These are phyloP conservation scores for Ceratocystis harringtonii DNA, from an alignment of 2,329 filamentous ascomycete genomes.

Conservation along the genomic window DNA sequence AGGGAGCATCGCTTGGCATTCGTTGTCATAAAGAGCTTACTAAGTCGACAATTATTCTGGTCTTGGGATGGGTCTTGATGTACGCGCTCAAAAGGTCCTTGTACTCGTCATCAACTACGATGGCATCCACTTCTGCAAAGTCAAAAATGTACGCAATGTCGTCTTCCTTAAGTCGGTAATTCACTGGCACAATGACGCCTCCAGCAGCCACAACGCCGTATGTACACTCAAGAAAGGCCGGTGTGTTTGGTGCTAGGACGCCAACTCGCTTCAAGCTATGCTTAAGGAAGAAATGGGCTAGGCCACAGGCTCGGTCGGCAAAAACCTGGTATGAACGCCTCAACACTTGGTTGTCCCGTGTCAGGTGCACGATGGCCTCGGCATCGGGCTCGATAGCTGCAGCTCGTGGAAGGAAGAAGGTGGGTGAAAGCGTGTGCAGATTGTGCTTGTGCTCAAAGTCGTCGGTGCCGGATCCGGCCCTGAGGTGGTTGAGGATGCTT, in stretches of 20 bases:
- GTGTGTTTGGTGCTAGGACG: slow-evolving; percentile 81
- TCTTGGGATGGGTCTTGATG: slow-evolving; percentile 40
- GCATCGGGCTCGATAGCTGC: slow-evolving; percentile 78
- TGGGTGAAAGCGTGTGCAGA: slow-evolving; percentile 70
- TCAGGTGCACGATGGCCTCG: slow-evolving; percentile 72
- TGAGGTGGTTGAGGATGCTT: slow-evolving; percentile 39
- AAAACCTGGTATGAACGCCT: slow-evolving; percentile 66
- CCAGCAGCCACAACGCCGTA: slow-evolving; percentile 77
- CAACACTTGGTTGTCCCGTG: slow-evolving; percentile 57
- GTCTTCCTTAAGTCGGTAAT: slow-evolving; percentile 55
- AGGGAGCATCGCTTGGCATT: not conserved
- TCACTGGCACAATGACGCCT: slow-evolving; percentile 54
- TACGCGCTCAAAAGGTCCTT: slow-evolving; percentile 53
- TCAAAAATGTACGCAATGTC: slow-evolving; percentile 86
- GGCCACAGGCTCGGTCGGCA: slow-evolving; percentile 69
- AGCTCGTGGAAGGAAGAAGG: slow-evolving; percentile 72
- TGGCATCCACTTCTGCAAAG: slow-evolving; percentile 70
- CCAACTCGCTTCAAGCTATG: slow-evolving; percentile 63
- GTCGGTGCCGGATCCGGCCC: slow-evolving; percentile 16
- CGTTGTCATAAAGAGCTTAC: slow-evolving; percentile 23
- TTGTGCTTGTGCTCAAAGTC: slow-evolving; percentile 36
- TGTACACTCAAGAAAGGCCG: slow-evolving; percentile 80
- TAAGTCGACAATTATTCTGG: slow-evolving; percentile 61
- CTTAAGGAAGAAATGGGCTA: slow-evolving; percentile 76
- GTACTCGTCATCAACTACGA: slow-evolving; percentile 79